Base-by-base conservation (phyloP, 2,329 filamentous ascomycete species). In the Aspergillus fijiensis region DNA sequence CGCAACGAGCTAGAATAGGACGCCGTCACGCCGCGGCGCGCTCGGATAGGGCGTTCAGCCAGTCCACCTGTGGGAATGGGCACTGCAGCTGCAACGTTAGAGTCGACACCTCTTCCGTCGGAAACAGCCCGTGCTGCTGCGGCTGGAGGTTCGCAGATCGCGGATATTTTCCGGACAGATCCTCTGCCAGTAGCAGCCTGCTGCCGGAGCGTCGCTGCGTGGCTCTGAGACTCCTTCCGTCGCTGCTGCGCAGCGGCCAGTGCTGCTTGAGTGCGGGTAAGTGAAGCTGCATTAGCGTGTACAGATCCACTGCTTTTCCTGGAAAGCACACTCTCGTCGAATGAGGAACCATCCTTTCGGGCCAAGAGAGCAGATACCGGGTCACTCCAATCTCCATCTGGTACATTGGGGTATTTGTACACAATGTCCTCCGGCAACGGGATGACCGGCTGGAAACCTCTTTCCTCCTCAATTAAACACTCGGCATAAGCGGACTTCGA, bases 131-230 rank as follows among this genome's bases (percentile, higher is more conserved):
- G 61, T 7, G 64, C 57, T 4, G 63, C 52, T 16, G 64, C 25
- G 6, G 63, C 61, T n/a, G 65, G 57, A 2, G 66, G 64, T 14
- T 73, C 69, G 5, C 64, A 61, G 5, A 73, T 60, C 10, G 67
- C 67, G 5, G 70, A 60, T 9, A 68, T 60, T 35, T 67, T 74
- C 49, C 72, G 67, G 29, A 70, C 63, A 21, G 74, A 68, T 5
- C 66, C 63, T 58, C 71, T 67, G 5, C 72, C 69, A n/a, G 72
- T 71, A 9, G 76, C 59, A 39, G 77, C 77, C 63, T 80, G 78
- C 63, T 80, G 79, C 53, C 80, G 75, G 61, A 81, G 74, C 3
- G 76, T 76, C 6, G 80, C 80, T 2, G 80, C 80, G 63, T 81
- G 80, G 51, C 77, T 82, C 56, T 77, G 77, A 0, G 73, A 61